Evolutionary conservation across 1,284 basidiomycete genomes (phyloP), one percentile per base, ranked within the genome.

Genomic region (Apiotrichum gamsii): DNA sequence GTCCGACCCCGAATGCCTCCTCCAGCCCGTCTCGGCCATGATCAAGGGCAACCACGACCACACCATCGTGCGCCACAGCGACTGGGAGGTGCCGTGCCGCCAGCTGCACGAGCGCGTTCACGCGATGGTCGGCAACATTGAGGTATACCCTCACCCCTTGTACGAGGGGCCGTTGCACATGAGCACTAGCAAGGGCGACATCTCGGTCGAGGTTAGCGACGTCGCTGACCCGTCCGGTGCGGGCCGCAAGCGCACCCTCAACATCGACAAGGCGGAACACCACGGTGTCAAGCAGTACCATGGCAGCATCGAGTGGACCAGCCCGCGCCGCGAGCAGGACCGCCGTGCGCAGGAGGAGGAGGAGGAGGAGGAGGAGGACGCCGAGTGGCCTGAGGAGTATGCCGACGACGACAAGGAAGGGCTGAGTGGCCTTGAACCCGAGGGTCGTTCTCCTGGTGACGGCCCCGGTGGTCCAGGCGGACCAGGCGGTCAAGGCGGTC

Each of bases 31-130:
- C 19, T 15, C 16, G 15, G 33, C 51, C 14, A 19, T 23, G 33
- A 38, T 54, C 13, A 19, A 29, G 9, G 36, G 43, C 3, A 50
- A 43, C 32, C 43, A 36, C 30, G 51, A 45, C 24, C 10, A 34
- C n/a, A 24, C 36, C 5, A 31, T 40, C 10, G 5, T 59, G 15
- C 43, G 50, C 8, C 52, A 56, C 41, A 23, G 23, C n/a, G 45
- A 23, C 2, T 56, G 54, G 54, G 54, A 54, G 34, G 37, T 46
- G 3, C 43, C 51, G 8, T 58, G 53, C 36, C 51, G 51, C 25
- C 28, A 19, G 3, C 19, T 55, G 18, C 37, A 40, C 29, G 31
- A 47, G 36, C n/a, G 29, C 5, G 28, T 52, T 2, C 10, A 16
- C 29, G 45, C 47, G 6, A 30, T 40, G 8, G 35, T 51, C 14